Evolutionary conservation across 805 yeast genomes (phyloP).

Genomic region (Kazachstania martiniae): DNA sequence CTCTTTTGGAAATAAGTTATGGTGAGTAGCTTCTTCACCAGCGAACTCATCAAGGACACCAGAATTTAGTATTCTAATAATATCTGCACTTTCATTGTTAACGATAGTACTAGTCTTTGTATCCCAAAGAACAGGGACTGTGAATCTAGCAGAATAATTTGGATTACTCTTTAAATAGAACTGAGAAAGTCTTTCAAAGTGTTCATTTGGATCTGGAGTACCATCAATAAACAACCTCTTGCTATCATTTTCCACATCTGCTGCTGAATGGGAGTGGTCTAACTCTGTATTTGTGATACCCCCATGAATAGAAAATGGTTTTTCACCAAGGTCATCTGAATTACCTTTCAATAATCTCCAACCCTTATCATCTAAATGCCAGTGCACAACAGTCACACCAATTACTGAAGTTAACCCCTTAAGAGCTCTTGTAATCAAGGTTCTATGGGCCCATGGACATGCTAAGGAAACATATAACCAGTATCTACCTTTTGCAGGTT

Average conservation of each 20-base stretch:
- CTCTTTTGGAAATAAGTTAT: slow-evolving; percentile 54
- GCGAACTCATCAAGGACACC: slow-evolving; percentile 49
- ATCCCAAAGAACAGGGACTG: slow-evolving; percentile 94
- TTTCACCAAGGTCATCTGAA: slow-evolving; percentile 4
- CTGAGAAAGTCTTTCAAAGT: slow-evolving; percentile 50
- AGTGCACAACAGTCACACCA: slow-evolving; percentile 72
- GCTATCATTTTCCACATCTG: slow-evolving; percentile 12
- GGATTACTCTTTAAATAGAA: slow-evolving; percentile 68
- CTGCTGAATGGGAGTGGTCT: slow-evolving; percentile 8
- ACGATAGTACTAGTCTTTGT: slow-evolving; percentile 73
- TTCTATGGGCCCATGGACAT: slow-evolving; percentile 94
- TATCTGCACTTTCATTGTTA: slow-evolving; percentile 83
- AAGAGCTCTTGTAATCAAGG: slow-evolving; percentile 58
- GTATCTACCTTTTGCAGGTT: slow-evolving; percentile 72
- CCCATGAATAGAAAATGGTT: slow-evolving; percentile 9
- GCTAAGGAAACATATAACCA: slow-evolving; percentile 81
- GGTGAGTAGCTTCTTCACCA: slow-evolving; percentile 5
- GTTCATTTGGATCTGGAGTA: slow-evolving; percentile 51
- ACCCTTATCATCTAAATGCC: slow-evolving; percentile 80
- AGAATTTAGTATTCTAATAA: slow-evolving; percentile 71
- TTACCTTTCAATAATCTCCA: slow-evolving; percentile 54
- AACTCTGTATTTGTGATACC: slow-evolving; percentile 9
- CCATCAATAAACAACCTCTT: slow-evolving; percentile 24
- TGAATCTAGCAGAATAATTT: slow-evolving; percentile 69
- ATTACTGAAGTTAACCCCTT: slow-evolving; percentile 60